phyloP scores from a whole-genome alignment of 139 green algal species.

The Chlorella sp. region DNA sequence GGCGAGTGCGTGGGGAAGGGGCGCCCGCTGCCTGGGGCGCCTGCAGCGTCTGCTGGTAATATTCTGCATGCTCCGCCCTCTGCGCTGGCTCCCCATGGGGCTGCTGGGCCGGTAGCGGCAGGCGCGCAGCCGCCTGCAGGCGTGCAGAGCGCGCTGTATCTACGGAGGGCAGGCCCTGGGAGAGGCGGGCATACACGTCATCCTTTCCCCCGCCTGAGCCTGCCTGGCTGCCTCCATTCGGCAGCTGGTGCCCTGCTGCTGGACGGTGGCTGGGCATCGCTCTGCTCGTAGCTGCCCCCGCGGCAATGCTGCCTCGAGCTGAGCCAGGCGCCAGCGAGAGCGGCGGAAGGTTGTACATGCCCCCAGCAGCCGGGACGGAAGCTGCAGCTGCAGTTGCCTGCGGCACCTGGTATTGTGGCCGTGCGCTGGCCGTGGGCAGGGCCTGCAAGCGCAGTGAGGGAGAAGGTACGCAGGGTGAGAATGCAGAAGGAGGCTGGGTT shows the following conservation, averaged over 20 bases:
- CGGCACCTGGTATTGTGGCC: neutral
- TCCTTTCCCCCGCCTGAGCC: neutral
- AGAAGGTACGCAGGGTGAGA: neutral
- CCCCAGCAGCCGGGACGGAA: neutral
- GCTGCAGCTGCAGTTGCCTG: neutral
- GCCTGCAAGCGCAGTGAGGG: neutral
- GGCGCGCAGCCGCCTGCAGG: neutral
- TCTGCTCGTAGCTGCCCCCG: neutral
- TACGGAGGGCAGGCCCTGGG: slow-evolving; percentile 13
- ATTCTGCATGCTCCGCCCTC: neutral
- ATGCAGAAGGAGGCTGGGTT: neutral
- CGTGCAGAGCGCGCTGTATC: slow-evolving; percentile 5
- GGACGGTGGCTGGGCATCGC: neutral
- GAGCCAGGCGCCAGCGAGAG: neutral
- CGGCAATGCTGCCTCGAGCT: neutral
- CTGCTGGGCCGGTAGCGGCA: neutral
- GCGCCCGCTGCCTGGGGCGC: neutral
- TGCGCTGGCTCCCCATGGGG: neutral
- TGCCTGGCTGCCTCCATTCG: neutral
- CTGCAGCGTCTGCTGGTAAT: neutral
- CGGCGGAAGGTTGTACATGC: neutral
- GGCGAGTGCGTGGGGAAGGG: too few species aligned
- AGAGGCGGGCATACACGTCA: neutral
- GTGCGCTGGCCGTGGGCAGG: neutral
- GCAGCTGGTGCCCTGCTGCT: neutral